Base-by-base conservation (phyloP, 2,329 filamentous ascomycete species). In the Juglanconis juglandina region DNA sequence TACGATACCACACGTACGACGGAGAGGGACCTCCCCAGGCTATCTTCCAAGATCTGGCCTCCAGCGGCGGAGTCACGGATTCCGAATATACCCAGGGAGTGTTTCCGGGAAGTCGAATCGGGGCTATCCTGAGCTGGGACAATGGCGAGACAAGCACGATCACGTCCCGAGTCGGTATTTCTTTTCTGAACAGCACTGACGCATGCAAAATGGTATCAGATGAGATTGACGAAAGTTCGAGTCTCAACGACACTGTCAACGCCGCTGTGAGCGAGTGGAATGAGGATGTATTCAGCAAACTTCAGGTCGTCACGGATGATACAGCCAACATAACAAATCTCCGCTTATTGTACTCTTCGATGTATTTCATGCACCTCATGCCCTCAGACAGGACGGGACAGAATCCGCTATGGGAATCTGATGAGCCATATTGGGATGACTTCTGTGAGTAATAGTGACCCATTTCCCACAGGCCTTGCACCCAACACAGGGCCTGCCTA, bases 341-440 rank as follows among this genome's bases (percentile, higher is more conserved):
- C 0, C 71, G 74, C 11, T 71, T 86, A 52, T 71, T 87, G 5
- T 88, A 87, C 68, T 81, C 81, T 0, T 81, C 79, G 1, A 69
- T 88, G 7, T 87, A 87, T 64, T 81, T 83, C 65, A 83, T 84
- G 77, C 82, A 86, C 64, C 67, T 87, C n/a, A 81, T 86, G 63
- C 84, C 84, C 0, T 85, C 83, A 0, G 82, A 87, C 60, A 77
- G 81, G 5, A 85, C 88, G 0, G 87, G 86, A 0, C 88, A 91
- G 68, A 91, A 91, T 57, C 86, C 87, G 1, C 68, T 86, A 0
- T 91, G 88, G 87, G 64, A 81, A 1, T 87, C 82, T 44, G 77
- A 76, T 1, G 87, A 90, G 69, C 88, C 87, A 0, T 91, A 91
- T 66, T 91, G 87, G 68, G 88, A 91, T 70, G 89, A 86, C 1